A percentile compares a stretch with the other conserved stretches of the same genome.
These are phyloP conservation scores for Hydrangea macrophylla DNA, from an alignment of 148 eudicot genomes.

Conservation along the genomic window DNA sequence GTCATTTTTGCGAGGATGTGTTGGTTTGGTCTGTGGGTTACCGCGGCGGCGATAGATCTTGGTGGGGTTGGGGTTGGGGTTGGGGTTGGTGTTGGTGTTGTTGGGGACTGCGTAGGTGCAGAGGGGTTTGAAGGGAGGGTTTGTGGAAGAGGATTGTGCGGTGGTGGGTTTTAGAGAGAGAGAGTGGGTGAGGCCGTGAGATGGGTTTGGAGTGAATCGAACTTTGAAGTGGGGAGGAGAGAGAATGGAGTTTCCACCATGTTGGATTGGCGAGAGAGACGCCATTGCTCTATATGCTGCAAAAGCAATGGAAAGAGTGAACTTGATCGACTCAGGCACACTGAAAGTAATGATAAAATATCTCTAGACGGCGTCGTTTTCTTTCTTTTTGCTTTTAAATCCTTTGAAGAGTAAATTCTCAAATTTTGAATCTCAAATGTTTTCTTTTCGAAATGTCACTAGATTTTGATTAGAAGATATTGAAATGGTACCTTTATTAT, in stretches of 20 bases:
- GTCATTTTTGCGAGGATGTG: constrained; percentile 1
- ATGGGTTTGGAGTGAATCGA: constrained; percentile 1
- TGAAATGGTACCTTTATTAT: no score
- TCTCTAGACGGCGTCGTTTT: no score
- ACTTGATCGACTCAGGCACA: not conserved
- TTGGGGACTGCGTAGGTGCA: constrained; percentile 16
- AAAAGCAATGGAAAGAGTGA: not conserved
- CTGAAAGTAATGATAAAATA: no score
- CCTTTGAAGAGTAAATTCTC: no score
- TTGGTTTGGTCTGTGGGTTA: constrained; percentile 11
- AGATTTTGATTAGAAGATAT: no score
- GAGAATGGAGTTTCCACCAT: constrained; percentile 5
- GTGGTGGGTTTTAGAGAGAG: not conserved
- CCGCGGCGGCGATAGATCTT: constrained; percentile 11
- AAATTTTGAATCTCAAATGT: no score
- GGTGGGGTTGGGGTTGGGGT: constrained; percentile 11
- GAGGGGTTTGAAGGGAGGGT: constrained; percentile 7
- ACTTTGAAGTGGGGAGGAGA: not conserved
- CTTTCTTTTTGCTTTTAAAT: no score
- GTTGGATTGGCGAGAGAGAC: constrained; percentile 1
- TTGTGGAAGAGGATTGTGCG: not conserved
- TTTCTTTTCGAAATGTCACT: no score
- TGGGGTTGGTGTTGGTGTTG: constrained; percentile 13
- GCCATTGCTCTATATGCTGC: constrained; percentile 14
- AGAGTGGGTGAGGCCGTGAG: not conserved